These are phyloP conservation scores for Teratosphaeria destructans DNA, from an alignment of 2,329 filamentous ascomycete species.

Conservation along the genomic window DNA sequence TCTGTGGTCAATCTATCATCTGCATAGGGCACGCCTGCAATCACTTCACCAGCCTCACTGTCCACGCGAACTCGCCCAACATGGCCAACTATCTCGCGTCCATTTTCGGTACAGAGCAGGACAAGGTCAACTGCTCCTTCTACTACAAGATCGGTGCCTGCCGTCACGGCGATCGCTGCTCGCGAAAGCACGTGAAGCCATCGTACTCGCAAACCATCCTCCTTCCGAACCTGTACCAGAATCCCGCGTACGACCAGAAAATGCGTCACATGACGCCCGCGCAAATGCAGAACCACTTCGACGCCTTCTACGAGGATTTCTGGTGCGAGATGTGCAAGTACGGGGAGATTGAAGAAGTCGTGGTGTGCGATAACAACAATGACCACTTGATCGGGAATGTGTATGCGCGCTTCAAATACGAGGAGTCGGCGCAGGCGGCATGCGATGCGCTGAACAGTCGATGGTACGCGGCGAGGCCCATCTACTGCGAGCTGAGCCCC, in stretches of 20 bases:
- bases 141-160: slow-evolving; percentile 99
- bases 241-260: slow-evolving; percentile 74
- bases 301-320: slow-evolving; percentile 99
- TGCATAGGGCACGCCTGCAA: neutral
- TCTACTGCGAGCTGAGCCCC: slow-evolving; percentile 94
- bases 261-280: slow-evolving; percentile 82
- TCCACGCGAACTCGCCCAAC: slow-evolving; percentile 1
- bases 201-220: slow-evolving; percentile 97
- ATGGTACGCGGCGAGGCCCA: slow-evolving; percentile 94
- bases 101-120: slow-evolving; percentile 99
- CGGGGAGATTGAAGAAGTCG: slow-evolving; percentile 91
- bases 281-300: slow-evolving; percentile 98
- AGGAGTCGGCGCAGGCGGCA: slow-evolving; percentile 85
- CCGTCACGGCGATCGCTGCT: slow-evolving; percentile 95
- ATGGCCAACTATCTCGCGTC: slow-evolving; percentile 99
- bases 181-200: slow-evolving; percentile 96
- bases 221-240: slow-evolving; percentile 97
- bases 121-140: slow-evolving; percentile 98
- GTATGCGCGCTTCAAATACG: slow-evolving; percentile 99
- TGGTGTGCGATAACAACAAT: slow-evolving; percentile 99
- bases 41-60: neutral
- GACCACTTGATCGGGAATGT: slow-evolving; percentile 98
- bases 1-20: too few relatives aligned
- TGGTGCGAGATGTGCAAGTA: slow-evolving; percentile 99
- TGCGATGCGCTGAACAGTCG: slow-evolving; percentile 89